A percentile compares a stretch with the other conserved stretches of the same genome.
phyloP scores from a whole-genome alignment of 2,329 filamentous ascomycete species.

The Cyphellophora attinorum region DNA sequence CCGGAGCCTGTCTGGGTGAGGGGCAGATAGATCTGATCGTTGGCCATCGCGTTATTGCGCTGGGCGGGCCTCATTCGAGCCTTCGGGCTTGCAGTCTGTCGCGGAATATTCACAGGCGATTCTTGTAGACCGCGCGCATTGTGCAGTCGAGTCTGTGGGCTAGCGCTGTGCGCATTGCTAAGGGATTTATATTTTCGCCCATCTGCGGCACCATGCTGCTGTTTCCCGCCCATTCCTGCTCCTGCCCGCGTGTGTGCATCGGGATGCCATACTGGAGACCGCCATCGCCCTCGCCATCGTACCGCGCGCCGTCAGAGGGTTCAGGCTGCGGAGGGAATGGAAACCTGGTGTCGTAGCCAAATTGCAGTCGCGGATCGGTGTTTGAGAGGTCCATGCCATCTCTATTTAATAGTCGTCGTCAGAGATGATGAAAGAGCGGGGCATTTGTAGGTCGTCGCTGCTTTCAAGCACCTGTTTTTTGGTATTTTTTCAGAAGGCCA shows the following conservation, averaged over 20 bases:
- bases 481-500: no score
- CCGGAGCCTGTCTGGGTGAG: background rate
- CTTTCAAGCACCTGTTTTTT: no score
- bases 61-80: background rate
- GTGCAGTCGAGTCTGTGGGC: background rate
- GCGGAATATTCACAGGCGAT: background rate
- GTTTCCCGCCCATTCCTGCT: background rate
- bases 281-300: background rate
- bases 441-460: no score
- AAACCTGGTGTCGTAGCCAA: background rate
- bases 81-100: background rate
- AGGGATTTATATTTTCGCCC: background rate
- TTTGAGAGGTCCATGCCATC: no score
- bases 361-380: conserved; percentile 1
- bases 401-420: no score
- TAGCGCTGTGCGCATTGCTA: no score
- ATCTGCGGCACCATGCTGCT: background rate
- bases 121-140: background rate
- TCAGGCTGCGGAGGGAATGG: background rate
- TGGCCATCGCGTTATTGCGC: background rate
- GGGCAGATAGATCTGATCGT: background rate
- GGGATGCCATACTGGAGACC: background rate
- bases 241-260: background rate
- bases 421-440: no score
- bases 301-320: background rate